Evolutionary conservation across 176 grass and related monocot genomes (phyloP), one percentile per base, ranked within the genome.

Genomic region (Aegilops speltoides): DNA sequence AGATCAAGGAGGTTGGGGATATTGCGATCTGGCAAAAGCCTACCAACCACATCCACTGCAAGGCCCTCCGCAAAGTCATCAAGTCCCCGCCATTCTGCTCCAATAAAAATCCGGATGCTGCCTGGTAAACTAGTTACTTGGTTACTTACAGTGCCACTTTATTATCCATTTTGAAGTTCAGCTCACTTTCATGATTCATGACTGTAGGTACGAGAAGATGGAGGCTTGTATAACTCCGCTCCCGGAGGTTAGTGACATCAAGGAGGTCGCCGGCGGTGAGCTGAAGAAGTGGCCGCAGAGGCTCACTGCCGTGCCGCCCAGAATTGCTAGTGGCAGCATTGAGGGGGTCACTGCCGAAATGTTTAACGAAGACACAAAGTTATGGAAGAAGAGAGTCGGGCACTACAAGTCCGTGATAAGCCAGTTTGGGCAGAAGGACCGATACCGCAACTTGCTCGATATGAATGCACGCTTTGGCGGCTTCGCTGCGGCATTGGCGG

Each of bases 1-100:
- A 99, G 81, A 73, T 94, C 43, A 87, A 90, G 60, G 92, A 94
- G 73, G 87, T 43, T 3, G 87, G 94, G 4, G 97, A 99, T 83
- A 90, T 99, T 33, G 94, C 97, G 12, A 87, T 99, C 36, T 99
- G 97, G 97, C 94, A 93, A 78, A 99, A 99, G 23, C 97, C 97
- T 37, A 88, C 87, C 62, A 96, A 99, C 6, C 97, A 99, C 52
- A 60, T 93, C 46, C 82, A 88, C 86, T 99, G 97, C 92, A 93
- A 91, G 80, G n/a, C 48, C 68, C 82, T 57, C 43, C 96, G 85
- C 45, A 98, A 85, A 66, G 11, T 94, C 33, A 11, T 87, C 85
- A 91, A 90, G 28, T 93, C 90, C 10, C 90, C 89, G 0, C 90
- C 43, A 7, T 99, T 99, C 78, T 99, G 97, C 83, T 75, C 76